Evolutionary conservation across 139 green algal species (phyloP), one percentile per base, ranked within the genome.

Genomic region (Chlorokybus atmophyticus): DNA sequence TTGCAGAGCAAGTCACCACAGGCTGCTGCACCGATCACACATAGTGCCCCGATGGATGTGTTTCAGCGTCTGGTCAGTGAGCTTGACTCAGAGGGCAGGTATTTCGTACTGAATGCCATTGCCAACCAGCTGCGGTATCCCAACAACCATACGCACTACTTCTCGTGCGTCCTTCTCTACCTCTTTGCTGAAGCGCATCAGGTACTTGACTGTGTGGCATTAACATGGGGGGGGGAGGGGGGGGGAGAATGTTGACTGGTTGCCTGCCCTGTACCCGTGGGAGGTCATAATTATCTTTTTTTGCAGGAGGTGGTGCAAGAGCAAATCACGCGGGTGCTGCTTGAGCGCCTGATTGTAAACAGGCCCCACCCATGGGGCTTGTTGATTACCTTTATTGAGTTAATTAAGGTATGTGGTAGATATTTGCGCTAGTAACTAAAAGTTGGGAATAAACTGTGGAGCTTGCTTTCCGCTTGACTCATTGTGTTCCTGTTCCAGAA

Each of bases 301-400:
- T 55, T n/a, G 50, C 48, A 67, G 35, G 80, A 90, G 55, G 73
- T 79, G 28, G 44, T 93, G 19, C 78, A 83, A 59, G 87, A 93
- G 68, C 83, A 96, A 71, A 87, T 97, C 68, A 98, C 92, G n/a
- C 84, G 92, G 4, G 88, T 95, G 51, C 72, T 99, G 74, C 79
- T 99, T 62, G 92, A 99, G 79, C 70, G 92, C 1, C 71, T 98
- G 29, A 94, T 99, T 40, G 92, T 95, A n/a, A 96, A 97, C 81
- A 66, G 83, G 38, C 83, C 86, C 3, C 83, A 90, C 68, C 83
- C 83, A 29, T 93, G 83, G 82, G 91, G 92, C 25, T 77, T 98
- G 56, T 79, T 99, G 29, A 89, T 98, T 72, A 98, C 91, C 23
- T 99, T 99, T 78, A 96, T 97, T 57, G 92, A 99, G 82, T 83